Base-by-base conservation (phyloP, 371 early-diverging fungal species). In the Neoconidiobolus thromboides region DNA sequence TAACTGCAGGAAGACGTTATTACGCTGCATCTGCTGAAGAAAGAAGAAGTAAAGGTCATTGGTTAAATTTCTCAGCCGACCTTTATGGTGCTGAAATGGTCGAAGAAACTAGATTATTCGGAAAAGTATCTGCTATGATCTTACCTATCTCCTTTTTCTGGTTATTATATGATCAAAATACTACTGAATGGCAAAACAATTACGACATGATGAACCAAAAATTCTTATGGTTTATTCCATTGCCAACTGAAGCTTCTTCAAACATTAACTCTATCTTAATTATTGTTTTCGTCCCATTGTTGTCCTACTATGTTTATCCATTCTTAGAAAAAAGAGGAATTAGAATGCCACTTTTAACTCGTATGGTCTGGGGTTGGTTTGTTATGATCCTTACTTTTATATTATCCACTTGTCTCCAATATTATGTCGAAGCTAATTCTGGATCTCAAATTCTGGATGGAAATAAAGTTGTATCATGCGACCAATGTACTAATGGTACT, bases 91-190 rank as follows among this genome's bases (percentile, higher is more conserved):
- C 15, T 5, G 50, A 48, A 15, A 56, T 62, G 38, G 55, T 62
- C 37, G 57, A 55, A 12, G 62, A 62, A 43, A 49, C 43, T 43
- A 58, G 62, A n/a, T 39, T 56, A 1, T 49, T 62, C 14, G 62
- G 56, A 7, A 59, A 59, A 10, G 38, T 77, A 26, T 55, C 69
- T 48, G 38, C 48, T 26, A 67, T 70, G 36, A 59, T 76, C 42
- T 40, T 72, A 36, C 81, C 77, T 12, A 65, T 72, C 48, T 64
- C 68, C 6, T 65, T 77, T 67, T 76, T 76, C 73, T 78, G 76
- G 77, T 74, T 76, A 71, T 70, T 68, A 14, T 80, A 73, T 67
- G 75, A 76, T 65, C 81, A 80, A 63, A 70, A 72, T 65, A 65
- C 65, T 43, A 67, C 70, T 51, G 68, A 71, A 48, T 59, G 59